Conservation (phyloP, 2,329 filamentous ascomycete genomes). For the Fusarium pininemorale region DNA sequence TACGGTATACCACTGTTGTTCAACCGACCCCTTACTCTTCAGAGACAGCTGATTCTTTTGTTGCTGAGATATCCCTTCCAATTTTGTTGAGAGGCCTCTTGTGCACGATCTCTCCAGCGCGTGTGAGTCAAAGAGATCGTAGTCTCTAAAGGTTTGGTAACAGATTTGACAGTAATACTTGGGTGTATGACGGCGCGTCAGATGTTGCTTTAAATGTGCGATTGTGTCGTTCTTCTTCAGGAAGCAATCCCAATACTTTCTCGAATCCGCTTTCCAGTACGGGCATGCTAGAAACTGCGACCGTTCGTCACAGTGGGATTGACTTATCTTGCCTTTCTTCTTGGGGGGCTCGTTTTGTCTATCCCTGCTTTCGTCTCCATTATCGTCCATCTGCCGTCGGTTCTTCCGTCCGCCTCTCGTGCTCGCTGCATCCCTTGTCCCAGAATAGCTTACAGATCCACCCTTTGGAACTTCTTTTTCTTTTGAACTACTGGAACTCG, state of each 20-base stretch:
- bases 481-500: accelerated
- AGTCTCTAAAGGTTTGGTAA: accelerated
- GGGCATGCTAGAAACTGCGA: background rate
- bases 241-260: background rate
- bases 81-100: accelerated
- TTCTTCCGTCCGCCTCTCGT: accelerated
- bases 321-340: background rate
- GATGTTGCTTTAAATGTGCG: background rate
- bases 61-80: background rate
- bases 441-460: accelerated
- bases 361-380: background rate
- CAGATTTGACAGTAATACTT: background rate
- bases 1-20: background rate
- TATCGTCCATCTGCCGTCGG: accelerated
- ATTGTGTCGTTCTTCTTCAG: background rate
- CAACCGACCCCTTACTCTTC: background rate
- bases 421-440: accelerated
- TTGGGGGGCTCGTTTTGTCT: accelerated
- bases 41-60: background rate
- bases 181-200: background rate
- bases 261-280: background rate
- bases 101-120: accelerated
- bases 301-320: accelerated
- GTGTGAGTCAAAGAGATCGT: background rate
- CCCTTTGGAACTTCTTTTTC: background rate